These are phyloP conservation scores for Starmerella vaccinii DNA, from an alignment of 805 yeast genomes.

Conservation along the genomic window DNA sequence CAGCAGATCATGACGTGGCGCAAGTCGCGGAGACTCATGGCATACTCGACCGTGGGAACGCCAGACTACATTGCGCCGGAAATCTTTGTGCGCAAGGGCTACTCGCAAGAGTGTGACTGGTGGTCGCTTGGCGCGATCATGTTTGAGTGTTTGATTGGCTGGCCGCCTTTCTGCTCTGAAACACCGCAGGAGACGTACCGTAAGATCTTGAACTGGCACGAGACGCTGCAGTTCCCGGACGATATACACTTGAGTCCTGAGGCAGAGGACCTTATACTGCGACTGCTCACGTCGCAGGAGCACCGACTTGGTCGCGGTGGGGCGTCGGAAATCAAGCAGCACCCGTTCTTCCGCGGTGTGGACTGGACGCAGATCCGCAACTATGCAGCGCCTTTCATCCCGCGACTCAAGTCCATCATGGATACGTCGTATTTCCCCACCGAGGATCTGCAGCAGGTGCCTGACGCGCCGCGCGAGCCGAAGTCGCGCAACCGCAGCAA, in stretches of 20 bases:
- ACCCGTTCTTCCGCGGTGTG: constrained; percentile 91
- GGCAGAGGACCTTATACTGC: constrained; percentile 73
- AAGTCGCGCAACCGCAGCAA: constrained; percentile 23
- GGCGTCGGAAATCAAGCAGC: constrained; percentile 79
- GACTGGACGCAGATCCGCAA: constrained; percentile 84
- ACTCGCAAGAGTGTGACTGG: constrained; percentile 97
- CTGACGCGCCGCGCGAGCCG: constrained; percentile 70
- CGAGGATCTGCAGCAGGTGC: constrained; percentile 88
- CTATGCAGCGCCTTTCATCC: constrained; percentile 88
- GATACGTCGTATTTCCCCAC: constrained; percentile 98
- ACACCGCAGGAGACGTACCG: constrained; percentile 90
- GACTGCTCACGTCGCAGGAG: constrained; percentile 68
- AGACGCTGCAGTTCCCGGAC: constrained; percentile 78
- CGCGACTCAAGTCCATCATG: constrained; percentile 80
- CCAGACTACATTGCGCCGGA: constrained; percentile 96
- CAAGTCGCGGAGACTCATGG: constrained; percentile 82
- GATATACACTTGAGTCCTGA: constrained; percentile 84
- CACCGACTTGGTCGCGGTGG: constrained; percentile 84
- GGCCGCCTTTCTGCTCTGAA: constrained; percentile 96
- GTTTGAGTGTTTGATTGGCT: constrained; percentile 92
- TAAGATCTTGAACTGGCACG: constrained; percentile 85
- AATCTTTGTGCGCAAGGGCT: constrained; percentile 83
- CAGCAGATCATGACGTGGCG: constrained; percentile 97
- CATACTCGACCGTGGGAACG: constrained; percentile 92
- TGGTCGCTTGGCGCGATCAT: constrained; percentile 94